Evolutionary conservation across 2,329 filamentous ascomycete genomes (phyloP).

Genomic region (Trichothecium roseum): DNA sequence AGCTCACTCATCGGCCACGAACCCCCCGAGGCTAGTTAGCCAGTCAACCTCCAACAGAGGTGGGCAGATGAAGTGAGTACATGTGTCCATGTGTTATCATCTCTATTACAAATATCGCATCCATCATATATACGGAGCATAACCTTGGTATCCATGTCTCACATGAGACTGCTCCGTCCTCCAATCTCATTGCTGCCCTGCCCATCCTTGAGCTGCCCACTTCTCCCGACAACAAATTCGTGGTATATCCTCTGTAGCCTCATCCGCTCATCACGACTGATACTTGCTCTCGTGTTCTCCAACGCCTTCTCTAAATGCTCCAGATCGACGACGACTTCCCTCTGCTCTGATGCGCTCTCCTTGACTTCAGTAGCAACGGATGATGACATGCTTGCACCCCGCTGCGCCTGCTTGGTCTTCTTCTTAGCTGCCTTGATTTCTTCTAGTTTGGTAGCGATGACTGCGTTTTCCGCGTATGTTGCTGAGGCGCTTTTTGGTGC

Average conservation of each 20-base stretch:
- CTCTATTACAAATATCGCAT: neutral
- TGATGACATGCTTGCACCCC: slow-evolving; percentile 8
- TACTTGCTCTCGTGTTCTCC: slow-evolving; percentile 68
- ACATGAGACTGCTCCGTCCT: slow-evolving; percentile 90
- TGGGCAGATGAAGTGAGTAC: neutral
- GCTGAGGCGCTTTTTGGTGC: slow-evolving; percentile 39
- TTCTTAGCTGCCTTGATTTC: slow-evolving; percentile 64
- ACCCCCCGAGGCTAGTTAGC: no score
- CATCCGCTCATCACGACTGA: slow-evolving; percentile 65
- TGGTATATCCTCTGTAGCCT: slow-evolving; percentile 73
- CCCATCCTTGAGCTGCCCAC: slow-evolving; percentile 90
- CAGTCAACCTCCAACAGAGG: no score
- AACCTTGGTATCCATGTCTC: slow-evolving; percentile 8
- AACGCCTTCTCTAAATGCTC: slow-evolving; percentile 72
- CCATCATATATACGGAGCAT: slow-evolving; percentile 4
- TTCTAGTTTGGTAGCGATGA: slow-evolving; percentile 72
- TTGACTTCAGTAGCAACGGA: slow-evolving; percentile 11
- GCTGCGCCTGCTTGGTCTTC: slow-evolving; percentile 22
- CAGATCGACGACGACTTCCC: slow-evolving; percentile 76
- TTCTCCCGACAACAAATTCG: slow-evolving; percentile 87
- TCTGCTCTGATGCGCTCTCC: slow-evolving; percentile 25
- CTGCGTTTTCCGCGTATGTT: slow-evolving; percentile 62
- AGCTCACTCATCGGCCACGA: no score
- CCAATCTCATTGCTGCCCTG: slow-evolving; percentile 89
- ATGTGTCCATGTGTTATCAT: neutral